Conservation (phyloP, 495 filamentous ascomycete genomes). For the Aspergillus conjunctus region DNA sequence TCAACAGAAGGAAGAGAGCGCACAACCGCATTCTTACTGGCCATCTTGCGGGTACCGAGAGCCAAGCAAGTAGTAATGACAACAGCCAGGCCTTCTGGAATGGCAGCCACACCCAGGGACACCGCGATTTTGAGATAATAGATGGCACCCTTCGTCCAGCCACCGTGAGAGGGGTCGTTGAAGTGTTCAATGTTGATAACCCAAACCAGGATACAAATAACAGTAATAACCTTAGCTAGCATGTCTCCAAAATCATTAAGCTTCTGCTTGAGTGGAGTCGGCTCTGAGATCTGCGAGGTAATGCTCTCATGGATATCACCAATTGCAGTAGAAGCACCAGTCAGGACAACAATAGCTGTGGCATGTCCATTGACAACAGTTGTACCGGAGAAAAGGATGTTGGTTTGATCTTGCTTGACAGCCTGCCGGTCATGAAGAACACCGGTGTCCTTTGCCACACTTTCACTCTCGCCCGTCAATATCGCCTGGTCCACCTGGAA, state of each 20-base stretch:
- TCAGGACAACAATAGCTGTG: constrained; percentile 88
- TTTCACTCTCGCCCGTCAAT: constrained; percentile 97
- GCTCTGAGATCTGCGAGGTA: constrained; percentile 94
- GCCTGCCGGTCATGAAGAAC: constrained; percentile 76
- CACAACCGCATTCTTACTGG: constrained; percentile 95
- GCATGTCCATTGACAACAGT: constrained; percentile 95
- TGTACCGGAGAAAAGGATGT: constrained; percentile 98
- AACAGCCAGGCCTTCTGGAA: constrained; percentile 94
- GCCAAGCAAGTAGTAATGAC: constrained; percentile 98
- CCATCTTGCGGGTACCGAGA: constrained; percentile 96
- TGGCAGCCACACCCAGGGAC: constrained; percentile 95
- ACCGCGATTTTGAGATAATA: constrained; percentile 99
- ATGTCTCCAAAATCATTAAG: constrained; percentile 97
- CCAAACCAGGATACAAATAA: constrained; percentile 96
- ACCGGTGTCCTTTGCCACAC: constrained; percentile 79
- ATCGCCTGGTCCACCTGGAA: constrained; percentile 97
- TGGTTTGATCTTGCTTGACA: constrained; percentile 96
- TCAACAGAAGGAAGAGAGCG: constrained; percentile 95
- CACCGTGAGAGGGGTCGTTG: constrained; percentile 88
- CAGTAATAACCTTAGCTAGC: constrained; percentile 95
- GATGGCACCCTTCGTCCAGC: constrained; percentile 97
- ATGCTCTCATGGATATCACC: constrained; percentile 99
- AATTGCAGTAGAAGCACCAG: constrained; percentile 89
- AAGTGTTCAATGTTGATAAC: constrained; percentile 98
- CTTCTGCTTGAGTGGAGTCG: constrained; percentile 97